These are phyloP conservation scores for Pontederia paniculata DNA, from an alignment of 176 grass and related monocot genomes.

Conservation along the genomic window DNA sequence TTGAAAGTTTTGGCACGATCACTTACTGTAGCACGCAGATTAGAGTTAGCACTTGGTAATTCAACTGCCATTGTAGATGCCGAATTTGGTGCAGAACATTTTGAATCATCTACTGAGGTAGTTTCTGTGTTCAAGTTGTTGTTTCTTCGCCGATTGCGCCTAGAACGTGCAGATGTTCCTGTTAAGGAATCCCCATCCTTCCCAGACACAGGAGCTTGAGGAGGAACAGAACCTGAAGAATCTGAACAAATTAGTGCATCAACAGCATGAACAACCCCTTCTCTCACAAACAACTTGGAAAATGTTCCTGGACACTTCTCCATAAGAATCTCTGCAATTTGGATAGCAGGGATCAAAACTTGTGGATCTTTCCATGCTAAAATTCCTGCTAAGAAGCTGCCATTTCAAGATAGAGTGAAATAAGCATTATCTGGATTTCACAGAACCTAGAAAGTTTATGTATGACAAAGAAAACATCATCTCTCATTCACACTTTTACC, in stretches of 20 bases:
- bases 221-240: slow-evolving; percentile 24
- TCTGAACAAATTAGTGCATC: slow-evolving; percentile 54
- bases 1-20: slow-evolving; percentile 53
- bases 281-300: slow-evolving; percentile 76
- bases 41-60: slow-evolving; percentile 30
- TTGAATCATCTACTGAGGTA: slow-evolving; percentile 37
- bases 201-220: slow-evolving; percentile 26
- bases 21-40: slow-evolving; percentile 51
- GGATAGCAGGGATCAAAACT: slow-evolving; percentile 71
- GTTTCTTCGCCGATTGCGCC: slow-evolving; percentile 43
- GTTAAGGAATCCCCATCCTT: slow-evolving; percentile 28
- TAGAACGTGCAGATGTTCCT: slow-evolving; percentile 44
- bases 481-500: slow-evolving; percentile 21
- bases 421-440: background rate
- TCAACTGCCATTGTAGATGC: slow-evolving; percentile 24
- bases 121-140: slow-evolving; percentile 29
- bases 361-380: slow-evolving; percentile 84
- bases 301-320: slow-evolving; percentile 81
- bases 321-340: slow-evolving; percentile 82
- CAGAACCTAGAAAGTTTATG: background rate
- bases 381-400: slow-evolving; percentile 84
- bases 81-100: slow-evolving; percentile 25
- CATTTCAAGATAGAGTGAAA: background rate
- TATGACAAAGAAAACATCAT: background rate
- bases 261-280: slow-evolving; percentile 88